Evolutionary conservation across 805 yeast species (phyloP), one percentile per base, ranked within the genome.

Genomic region (Yarrowia deformans): DNA sequence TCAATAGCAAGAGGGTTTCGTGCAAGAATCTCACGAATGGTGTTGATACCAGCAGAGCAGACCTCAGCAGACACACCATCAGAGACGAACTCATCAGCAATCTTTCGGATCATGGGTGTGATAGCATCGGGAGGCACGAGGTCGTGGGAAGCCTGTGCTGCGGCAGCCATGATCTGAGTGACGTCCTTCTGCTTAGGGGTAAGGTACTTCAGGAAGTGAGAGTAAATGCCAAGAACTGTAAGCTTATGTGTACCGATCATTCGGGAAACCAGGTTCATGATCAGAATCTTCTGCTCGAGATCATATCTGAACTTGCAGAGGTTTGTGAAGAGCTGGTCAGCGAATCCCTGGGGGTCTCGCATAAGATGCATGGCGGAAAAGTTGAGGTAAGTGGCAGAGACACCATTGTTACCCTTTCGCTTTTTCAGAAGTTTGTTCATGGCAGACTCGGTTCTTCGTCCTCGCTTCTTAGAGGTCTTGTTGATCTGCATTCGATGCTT

Each of bases 21-120:
- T 1, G 97, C 80, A 72, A 93, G 84, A 70, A 95, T 92, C 79
- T 95, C 99, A 74, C 98, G 84, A 70, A 94, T 94, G 3, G 98
- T 91, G 79, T 95, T 95, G 73, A 95, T 84, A 75, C 99, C 99
- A 5, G 98, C 98, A 67, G 98, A 93, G 6, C 98, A 98, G 68
- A 93, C 99, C 80, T 95, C 97, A 42, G 97, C 88, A 16, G 98
- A 93, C 48, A 95, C 99, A 84, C 99, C 99, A 76, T 95, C 98
- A 73, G 97, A 90, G 34, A 95, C 97, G 75, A 95, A 95, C 80
- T 95, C 99, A 79, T 95, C 97, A 0, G 99, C 98, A 72, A 95
- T 88, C 77, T 94, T 95, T 70, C 97, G 86, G 10, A 95, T 88
- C 73, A 95, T 87, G 64, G 89, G 88, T 55, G 84, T 82, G 70